Percentiles rank a stretch among this genome's conserved stretches.
Evolutionary conservation across 257 asterid species (phyloP).

Genomic region (Echites panduratus): DNA sequence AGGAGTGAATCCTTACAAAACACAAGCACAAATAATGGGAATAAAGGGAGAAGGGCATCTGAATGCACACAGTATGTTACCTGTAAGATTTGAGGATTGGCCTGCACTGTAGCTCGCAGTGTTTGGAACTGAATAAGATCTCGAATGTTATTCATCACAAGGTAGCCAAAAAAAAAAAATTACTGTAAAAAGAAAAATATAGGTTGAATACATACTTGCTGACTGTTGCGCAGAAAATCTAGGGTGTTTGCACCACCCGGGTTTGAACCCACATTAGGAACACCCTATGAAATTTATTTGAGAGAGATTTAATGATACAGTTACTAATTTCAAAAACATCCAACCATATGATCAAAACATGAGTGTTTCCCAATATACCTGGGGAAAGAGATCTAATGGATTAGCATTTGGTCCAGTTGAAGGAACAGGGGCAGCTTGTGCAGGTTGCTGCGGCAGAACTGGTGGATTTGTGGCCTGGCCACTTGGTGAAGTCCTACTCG

Average conservation of each 20-base stretch:
- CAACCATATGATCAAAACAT: background rate
- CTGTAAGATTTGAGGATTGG: constrained; percentile 74
- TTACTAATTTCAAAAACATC: background rate
- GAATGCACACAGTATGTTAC: background rate
- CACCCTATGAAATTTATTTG: constrained; percentile 34
- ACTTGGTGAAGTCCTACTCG: constrained; percentile 28
- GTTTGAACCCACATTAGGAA: constrained; percentile 54
- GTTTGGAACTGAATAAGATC: constrained; percentile 63
- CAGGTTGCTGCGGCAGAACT: constrained; percentile 45
- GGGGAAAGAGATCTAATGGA: constrained; percentile 79
- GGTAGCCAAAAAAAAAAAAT: no score
- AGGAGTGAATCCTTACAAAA: constrained; percentile 13
- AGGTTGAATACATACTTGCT: constrained; percentile 42
- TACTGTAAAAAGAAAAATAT: background rate
- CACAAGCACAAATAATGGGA: background rate
- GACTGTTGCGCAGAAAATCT: constrained; percentile 72
- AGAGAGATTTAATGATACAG: background rate
- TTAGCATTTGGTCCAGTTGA: constrained; percentile 69
- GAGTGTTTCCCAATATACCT: constrained; percentile 32
- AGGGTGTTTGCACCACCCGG: constrained; percentile 58
- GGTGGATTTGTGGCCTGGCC: constrained; percentile 37
- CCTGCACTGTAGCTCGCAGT: constrained; percentile 75
- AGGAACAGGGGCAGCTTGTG: constrained; percentile 47
- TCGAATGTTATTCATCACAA: background rate
- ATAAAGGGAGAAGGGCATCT: background rate